phyloP scores from a whole-genome alignment of 164 flowering plant species.

The Magnolia sinica region DNA sequence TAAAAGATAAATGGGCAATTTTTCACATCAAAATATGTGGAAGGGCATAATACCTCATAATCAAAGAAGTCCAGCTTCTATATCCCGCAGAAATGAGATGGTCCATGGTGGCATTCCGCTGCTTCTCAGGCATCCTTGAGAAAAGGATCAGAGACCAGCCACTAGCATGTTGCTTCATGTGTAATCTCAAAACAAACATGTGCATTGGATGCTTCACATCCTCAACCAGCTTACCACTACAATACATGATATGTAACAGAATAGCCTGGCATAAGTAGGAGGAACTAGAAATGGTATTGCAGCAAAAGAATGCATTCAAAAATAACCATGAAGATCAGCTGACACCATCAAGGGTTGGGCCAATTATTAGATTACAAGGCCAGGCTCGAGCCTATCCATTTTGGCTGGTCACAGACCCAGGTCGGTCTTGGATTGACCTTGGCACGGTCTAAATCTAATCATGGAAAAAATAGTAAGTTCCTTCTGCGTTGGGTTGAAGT shows the following conservation, averaged over 20 bases:
- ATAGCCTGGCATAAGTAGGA: neutral
- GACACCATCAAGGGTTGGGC: too few relatives aligned
- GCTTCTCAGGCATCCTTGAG: slow-evolving; percentile 44
- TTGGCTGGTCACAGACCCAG: too few relatives aligned
- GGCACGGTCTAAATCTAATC: too few relatives aligned
- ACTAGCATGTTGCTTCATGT: slow-evolving; percentile 34
- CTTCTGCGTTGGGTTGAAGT: too few relatives aligned
- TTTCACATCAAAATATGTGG: neutral
- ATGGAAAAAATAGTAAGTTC: too few relatives aligned
- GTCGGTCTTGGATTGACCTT: too few relatives aligned
- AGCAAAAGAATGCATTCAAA: neutral
- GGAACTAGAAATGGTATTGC: neutral
- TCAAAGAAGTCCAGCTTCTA: slow-evolving; percentile 51
- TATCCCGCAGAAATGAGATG: slow-evolving; percentile 45
- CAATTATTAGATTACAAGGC: too few relatives aligned
- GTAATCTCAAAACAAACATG: slow-evolving; percentile 24
- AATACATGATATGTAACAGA: neutral
- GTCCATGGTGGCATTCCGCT: slow-evolving; percentile 32
- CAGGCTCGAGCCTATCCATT: too few relatives aligned
- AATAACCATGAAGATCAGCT: too few relatives aligned
- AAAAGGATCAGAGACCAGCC: slow-evolving; percentile 54
- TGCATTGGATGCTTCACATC: slow-evolving; percentile 26
- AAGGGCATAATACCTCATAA: slow-evolving; percentile 50
- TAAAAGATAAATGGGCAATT: neutral
- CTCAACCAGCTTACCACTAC: slow-evolving; percentile 18